Base-by-base conservation (phyloP, 2,329 filamentous ascomycete genomes). In the Fusarium cicatricum region DNA sequence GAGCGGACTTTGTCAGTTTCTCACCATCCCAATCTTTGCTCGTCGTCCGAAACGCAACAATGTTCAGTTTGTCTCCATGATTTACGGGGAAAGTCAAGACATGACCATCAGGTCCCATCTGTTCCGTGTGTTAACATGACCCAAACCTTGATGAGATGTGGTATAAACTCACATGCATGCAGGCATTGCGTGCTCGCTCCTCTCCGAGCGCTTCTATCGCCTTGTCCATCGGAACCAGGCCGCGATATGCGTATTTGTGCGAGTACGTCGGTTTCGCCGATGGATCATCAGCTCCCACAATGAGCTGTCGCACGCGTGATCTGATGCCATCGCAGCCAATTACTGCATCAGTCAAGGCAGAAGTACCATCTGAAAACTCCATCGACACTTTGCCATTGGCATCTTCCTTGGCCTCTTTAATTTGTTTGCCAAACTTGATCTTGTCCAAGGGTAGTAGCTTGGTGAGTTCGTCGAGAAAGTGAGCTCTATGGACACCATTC, bases 291-390 rank as follows among this genome's bases (percentile, higher is more conserved):
- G 73, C 64, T 0, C 80, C 81, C 0, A 86, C 71, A 9, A 88
- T 70, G 7, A 82, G 66, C 26, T 79, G 67, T 2, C 85, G 72
- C 1, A 82, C 78, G 14, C 74, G 73, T 9, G 82, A 85, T 68
- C 88, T 88, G 65, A 89, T 87, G 0, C 87, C 87, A 68, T 90
- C 87, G 60, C 85, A 87, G 0, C 84, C 86, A 39, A 90, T 74
- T 0, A 87, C 48, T 0, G 71, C 75, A 21, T 77, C 74, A 4
- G 77, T 74, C 8, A 68, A 59, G 3, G 72, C 75, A 1, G 69
- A 72, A 0, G 74, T 73, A 1, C 77, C 77, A 33, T 80, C 78
- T 0, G 67, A 56, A 45, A 80, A 80, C n/a, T 26, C 62, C 39
- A 79, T 62, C 2, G 57, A 47, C 3, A 72, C 53, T 31, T 67